Evolutionary conservation across 148 eudicot species (phyloP).

Genomic region (Arbutus unedo): DNA sequence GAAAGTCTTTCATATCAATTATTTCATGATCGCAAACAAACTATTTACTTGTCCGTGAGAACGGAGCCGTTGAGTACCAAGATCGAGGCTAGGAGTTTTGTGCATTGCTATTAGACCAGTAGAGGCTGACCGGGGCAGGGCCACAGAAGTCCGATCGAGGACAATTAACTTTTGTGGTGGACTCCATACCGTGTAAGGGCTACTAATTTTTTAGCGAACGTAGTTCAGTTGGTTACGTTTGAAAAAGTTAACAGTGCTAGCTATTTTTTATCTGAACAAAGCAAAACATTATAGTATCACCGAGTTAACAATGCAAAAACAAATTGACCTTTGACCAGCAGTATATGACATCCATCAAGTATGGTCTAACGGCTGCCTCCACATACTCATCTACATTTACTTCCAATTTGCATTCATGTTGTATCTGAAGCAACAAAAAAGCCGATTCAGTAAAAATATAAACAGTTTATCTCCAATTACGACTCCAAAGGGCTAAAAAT

Average conservation of each 20-base stretch:
- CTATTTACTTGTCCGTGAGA: background rate
- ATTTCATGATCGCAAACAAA: background rate
- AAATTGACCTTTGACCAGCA: slow-evolving; percentile 91
- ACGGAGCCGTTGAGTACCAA: background rate
- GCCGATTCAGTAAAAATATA: background rate
- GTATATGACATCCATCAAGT: slow-evolving; percentile 96
- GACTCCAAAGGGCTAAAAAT: background rate
- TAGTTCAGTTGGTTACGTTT: background rate
- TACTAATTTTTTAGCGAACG: background rate
- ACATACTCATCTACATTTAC: slow-evolving; percentile 92
- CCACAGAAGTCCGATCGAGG: background rate
- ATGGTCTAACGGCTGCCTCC: slow-evolving; percentile 83
- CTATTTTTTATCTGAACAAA: background rate
- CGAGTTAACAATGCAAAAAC: background rate
- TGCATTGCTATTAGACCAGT: background rate
- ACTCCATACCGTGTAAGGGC: background rate
- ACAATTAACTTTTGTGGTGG: background rate
- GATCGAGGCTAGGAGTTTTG: background rate
- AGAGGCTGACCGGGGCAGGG: background rate
- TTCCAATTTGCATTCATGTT: slow-evolving; percentile 89
- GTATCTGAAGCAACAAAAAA: slow-evolving; percentile 56
- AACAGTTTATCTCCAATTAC: background rate
- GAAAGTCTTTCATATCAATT: background rate
- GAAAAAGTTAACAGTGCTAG: too few relatives aligned
- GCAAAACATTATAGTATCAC: background rate